phyloP scores from a whole-genome alignment of 2,329 filamentous ascomycete species.

The Metarhizium rileyi region DNA sequence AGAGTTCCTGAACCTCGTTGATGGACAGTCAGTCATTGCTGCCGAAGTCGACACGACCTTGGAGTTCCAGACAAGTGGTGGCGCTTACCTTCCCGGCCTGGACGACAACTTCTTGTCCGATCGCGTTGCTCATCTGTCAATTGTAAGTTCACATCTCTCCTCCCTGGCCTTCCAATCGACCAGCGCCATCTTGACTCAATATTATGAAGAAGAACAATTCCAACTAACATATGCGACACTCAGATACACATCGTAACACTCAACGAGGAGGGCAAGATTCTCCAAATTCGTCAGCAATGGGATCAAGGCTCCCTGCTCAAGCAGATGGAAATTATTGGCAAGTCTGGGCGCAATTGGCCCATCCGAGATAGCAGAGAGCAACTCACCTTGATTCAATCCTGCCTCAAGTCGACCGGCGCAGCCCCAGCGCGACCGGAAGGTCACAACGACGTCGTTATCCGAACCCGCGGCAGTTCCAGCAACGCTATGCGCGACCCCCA shows the following conservation, averaged over 20 bases:
- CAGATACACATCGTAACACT: conserved; percentile 87
- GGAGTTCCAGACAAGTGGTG: conserved; percentile 73
- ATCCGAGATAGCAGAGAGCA: conserved; percentile 83
- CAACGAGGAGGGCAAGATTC: conserved; percentile 65
- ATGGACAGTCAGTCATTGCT: conserved; percentile 63
- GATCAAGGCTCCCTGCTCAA: conserved; percentile 90
- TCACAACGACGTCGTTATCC: conserved; percentile 28
- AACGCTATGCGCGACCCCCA: conserved; percentile 54
- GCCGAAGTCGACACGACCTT: conserved; percentile 76
- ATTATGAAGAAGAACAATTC: neutral
- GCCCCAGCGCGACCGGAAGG: conserved; percentile 20
- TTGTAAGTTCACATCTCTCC: conserved; percentile 50
- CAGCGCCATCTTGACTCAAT: neutral
- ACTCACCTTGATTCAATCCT: conserved; percentile 60
- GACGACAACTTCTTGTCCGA: conserved; percentile 93
- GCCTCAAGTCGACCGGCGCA: conserved; percentile 39
- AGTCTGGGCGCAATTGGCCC: conserved; percentile 86
- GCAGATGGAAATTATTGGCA: conserved; percentile 87
- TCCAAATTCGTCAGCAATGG: conserved; percentile 85
- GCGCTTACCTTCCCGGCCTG: conserved; percentile 75
- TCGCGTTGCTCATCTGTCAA: conserved; percentile 65
- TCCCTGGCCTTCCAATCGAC: neutral
- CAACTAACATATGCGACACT: neutral
- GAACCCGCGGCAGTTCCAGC: conserved; percentile 41
- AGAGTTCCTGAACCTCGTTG: conserved; percentile 63